These are phyloP conservation scores for Cercospora brassicicola DNA, from an alignment of 2,329 filamentous ascomycete species.

Conservation along the genomic window DNA sequence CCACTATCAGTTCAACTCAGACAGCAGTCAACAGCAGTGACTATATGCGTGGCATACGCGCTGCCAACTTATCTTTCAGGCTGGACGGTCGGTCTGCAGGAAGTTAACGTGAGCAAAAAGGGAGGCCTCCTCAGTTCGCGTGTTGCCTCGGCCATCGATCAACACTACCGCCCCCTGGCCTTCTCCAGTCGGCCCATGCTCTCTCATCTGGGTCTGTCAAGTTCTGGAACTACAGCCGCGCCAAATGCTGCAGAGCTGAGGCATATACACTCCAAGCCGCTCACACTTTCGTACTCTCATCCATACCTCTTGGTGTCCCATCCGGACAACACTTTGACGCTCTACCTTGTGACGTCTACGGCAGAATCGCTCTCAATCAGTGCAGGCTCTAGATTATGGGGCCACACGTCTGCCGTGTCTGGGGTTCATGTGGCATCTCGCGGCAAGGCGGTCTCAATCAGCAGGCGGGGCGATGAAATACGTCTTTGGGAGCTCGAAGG, in stretches of 20 bases:
- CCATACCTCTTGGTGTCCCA: constrained; percentile 83
- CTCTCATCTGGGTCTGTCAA: constrained; percentile 28
- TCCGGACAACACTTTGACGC: constrained; percentile 80
- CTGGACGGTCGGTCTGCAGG: constrained; percentile 91
- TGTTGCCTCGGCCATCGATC: constrained; percentile 52
- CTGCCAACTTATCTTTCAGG: constrained; percentile 73
- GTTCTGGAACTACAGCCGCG: constrained; percentile 13
- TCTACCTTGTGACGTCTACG: constrained; percentile 78
- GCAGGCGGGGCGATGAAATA: constrained; percentile 65
- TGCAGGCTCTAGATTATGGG: constrained; percentile 76
- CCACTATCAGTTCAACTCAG: constrained; percentile 82
- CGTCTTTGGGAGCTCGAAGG: constrained; percentile 89
- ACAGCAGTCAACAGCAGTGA: constrained; percentile 61
- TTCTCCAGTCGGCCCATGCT: constrained; percentile 36
- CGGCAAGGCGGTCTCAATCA: constrained; percentile 89
- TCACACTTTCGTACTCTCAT: constrained; percentile 61
- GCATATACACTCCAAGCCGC: constrained; percentile 46
- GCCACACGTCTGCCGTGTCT: constrained; percentile 85
- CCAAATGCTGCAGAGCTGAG: constrained; percentile 28
- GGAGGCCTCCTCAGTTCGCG: constrained; percentile 53
- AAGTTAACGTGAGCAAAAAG: constrained; percentile 64
- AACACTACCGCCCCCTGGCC: constrained; percentile 47
- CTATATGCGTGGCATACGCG: constrained; percentile 85
- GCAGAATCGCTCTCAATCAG: constrained; percentile 66
- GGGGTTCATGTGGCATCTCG: constrained; percentile 80